A percentile compares a stretch with the other conserved stretches of the same genome.
phyloP scores from a whole-genome alignment of 352 stramenopile species.

The Salisapilia sapeloensis region DNA sequence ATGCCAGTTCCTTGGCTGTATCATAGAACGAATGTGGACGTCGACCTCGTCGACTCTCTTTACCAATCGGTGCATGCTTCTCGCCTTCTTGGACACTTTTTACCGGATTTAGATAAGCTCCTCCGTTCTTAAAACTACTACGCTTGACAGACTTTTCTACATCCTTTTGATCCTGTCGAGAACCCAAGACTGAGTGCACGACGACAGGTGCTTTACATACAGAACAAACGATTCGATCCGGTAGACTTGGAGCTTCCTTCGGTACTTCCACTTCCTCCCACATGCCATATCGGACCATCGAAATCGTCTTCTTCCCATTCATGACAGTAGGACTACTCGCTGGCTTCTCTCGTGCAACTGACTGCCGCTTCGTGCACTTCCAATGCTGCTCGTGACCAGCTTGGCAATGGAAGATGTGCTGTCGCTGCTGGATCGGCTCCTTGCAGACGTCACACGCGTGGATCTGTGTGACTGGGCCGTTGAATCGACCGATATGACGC shows the following conservation, averaged over 20 bases:
- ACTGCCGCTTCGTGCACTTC: constrained; percentile 51
- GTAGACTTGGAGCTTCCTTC: constrained; percentile 25
- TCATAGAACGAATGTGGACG: no score
- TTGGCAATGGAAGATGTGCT: constrained; percentile 65
- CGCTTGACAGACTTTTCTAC: neutral
- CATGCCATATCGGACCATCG: constrained; percentile 31
- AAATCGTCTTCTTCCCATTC: constrained; percentile 34
- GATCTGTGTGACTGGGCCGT: constrained; percentile 31
- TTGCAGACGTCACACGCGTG: constrained; percentile 42
- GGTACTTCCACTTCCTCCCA: constrained; percentile 36
- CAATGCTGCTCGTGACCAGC: constrained; percentile 50
- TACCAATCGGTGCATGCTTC: no score
- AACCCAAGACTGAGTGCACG: constrained; percentile 25
- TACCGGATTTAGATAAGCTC: no score
- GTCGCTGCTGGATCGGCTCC: constrained; percentile 52
- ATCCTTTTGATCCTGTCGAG: constrained; percentile 15
- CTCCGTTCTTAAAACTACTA: no score
- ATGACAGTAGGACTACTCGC: constrained; percentile 3
- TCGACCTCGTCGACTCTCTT: no score
- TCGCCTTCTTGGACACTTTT: no score
- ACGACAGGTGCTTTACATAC: constrained; percentile 35
- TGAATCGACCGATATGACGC: constrained; percentile 33
- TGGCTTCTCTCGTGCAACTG: constrained; percentile 11
- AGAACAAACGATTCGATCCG: constrained; percentile 32
- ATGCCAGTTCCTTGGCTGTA: neutral